These are phyloP conservation scores for Candida neerlandica DNA, from an alignment of 1,139 yeast genomes.

Conservation along the genomic window DNA sequence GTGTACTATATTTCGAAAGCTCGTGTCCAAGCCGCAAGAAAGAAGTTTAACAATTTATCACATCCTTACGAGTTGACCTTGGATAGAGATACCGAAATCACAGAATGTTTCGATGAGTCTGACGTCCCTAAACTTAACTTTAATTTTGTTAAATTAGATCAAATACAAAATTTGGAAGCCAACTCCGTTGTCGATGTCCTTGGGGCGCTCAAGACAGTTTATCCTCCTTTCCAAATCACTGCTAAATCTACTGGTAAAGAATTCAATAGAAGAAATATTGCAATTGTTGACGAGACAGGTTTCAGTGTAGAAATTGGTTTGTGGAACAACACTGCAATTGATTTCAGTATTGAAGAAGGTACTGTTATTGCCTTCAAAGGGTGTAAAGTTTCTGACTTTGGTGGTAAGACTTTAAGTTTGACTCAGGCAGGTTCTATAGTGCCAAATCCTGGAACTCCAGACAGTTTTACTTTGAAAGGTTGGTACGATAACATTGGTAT, in stretches of 20 bases:
- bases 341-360: slow-evolving; percentile 74
- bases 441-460: slow-evolving; percentile 85
- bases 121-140: slow-evolving; percentile 77
- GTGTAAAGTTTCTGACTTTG: slow-evolving; percentile 85
- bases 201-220: slow-evolving; percentile 80
- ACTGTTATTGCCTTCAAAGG: slow-evolving; percentile 92
- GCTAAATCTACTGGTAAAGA: slow-evolving; percentile 92
- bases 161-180: slow-evolving; percentile 66
- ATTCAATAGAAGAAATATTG: slow-evolving; percentile 86
- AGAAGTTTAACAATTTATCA: slow-evolving; percentile 78
- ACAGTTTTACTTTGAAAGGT: slow-evolving; percentile 85
- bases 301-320: slow-evolving; percentile 77
- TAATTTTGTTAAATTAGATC: slow-evolving; percentile 70
- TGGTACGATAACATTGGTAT: slow-evolving; percentile 90
- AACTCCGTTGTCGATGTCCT: slow-evolving; percentile 81
- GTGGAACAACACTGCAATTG: slow-evolving; percentile 88
- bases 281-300: slow-evolving; percentile 83
- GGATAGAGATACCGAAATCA: slow-evolving; percentile 77
- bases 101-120: slow-evolving; percentile 63
- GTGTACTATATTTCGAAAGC: slow-evolving; percentile 86
- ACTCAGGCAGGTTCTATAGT: slow-evolving; percentile 76
- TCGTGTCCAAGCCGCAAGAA: slow-evolving; percentile 79
- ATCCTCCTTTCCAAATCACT: slow-evolving; percentile 76
- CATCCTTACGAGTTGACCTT: slow-evolving; percentile 88
- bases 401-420: slow-evolving; percentile 82